A percentile compares a stretch with the other conserved stretches of the same genome.
Conservation (phyloP, 73 alveolate genomes). For the Paramecium biaurelia region DNA sequence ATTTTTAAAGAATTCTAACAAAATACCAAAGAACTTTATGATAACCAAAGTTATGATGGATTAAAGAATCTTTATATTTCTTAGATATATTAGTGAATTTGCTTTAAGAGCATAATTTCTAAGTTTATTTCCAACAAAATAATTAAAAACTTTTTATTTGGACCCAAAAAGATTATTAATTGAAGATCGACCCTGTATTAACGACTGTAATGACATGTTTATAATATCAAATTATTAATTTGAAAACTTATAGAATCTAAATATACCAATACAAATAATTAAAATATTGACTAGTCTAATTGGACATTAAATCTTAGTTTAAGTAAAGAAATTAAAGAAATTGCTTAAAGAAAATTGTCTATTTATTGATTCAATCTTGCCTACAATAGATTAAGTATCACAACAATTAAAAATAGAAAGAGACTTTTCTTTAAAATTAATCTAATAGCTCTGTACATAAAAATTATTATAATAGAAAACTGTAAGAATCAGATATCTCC, state of each 20-base stretch:
- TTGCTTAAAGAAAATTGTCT: neutral
- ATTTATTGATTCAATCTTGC: neutral
- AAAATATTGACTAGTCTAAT: neutral
- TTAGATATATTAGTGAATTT: constrained; percentile 30
- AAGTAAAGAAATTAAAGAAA: neutral
- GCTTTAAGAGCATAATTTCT: constrained; percentile 3
- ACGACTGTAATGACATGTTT: neutral
- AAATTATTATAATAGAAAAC: neutral
- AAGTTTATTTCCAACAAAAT: neutral
- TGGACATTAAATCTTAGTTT: neutral
- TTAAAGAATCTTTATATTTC: neutral
- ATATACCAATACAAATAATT: neutral
- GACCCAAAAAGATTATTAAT: constrained; percentile 1
- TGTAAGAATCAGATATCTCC: neutral
- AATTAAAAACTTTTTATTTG: neutral
- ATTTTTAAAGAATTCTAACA: constrained; percentile 18
- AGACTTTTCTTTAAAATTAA: neutral
- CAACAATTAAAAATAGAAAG: neutral
- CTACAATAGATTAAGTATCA: neutral
- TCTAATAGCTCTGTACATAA: neutral
- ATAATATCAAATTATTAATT: constrained; percentile 1
- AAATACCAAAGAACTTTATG: constrained; percentile 7
- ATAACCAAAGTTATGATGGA: neutral
- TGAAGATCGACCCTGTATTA: constrained; percentile 17
- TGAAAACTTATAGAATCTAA: neutral